Conservation (phyloP, 352 stramenopile species). For the Phytophthora megakarya region DNA sequence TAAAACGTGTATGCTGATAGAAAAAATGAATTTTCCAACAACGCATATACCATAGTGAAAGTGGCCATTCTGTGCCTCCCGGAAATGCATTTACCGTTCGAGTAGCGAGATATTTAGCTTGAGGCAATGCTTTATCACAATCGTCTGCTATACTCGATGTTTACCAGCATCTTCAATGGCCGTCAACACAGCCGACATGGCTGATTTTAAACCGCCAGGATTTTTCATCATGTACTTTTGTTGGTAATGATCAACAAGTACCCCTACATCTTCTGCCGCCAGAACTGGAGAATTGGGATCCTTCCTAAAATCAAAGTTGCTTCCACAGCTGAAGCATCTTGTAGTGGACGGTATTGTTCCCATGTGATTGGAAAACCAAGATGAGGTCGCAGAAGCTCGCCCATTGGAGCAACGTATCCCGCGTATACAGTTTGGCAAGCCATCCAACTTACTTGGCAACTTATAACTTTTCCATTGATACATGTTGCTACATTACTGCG, state of each 20-base stretch:
- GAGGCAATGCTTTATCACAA: not conserved
- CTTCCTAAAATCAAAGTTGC: not conserved
- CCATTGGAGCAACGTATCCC: not conserved
- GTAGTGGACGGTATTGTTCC: not conserved
- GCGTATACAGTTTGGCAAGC: no score
- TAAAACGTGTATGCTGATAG: slow-evolving; percentile 8
- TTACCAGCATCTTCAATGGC: not conserved
- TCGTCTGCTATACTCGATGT: slow-evolving; percentile 3
- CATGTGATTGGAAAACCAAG: not conserved
- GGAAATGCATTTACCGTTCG: slow-evolving; percentile 6
- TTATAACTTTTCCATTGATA: not conserved
- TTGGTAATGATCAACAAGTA: slow-evolving; percentile 11
- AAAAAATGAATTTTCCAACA: not conserved
- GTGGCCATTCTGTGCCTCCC: slow-evolving; percentile 9
- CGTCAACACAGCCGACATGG: not conserved
- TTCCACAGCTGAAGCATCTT: slow-evolving; percentile 1
- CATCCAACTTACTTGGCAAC: no score
- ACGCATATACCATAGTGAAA: slow-evolving; percentile 6
- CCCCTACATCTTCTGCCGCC: slow-evolving; percentile 6
- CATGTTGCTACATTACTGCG: not conserved
- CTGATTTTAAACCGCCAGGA: not conserved
- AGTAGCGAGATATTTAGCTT: slow-evolving; percentile 1
- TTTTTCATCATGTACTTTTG: slow-evolving; percentile 11
- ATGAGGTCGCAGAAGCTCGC: not conserved
- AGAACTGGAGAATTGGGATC: slow-evolving; percentile 13